These are phyloP conservation scores for Teratosphaeria nubilosa DNA, from an alignment of 2,329 filamentous ascomycete species.

Conservation along the genomic window DNA sequence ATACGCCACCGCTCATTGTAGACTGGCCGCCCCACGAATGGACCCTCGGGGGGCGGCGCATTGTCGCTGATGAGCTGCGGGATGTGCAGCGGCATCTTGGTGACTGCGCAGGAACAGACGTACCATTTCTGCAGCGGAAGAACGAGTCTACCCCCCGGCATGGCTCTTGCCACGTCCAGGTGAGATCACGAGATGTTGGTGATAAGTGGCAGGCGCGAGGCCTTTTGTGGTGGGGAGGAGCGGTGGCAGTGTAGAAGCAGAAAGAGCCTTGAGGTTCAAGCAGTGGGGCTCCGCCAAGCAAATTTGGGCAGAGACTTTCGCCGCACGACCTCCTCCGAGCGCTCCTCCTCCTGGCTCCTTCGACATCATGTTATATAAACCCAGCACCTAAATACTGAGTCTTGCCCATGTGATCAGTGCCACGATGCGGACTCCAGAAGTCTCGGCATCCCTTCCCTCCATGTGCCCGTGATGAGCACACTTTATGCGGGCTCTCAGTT, in stretches of 20 bases:
- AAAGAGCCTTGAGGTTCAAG: neutral
- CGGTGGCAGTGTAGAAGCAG: neutral
- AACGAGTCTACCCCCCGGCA: neutral
- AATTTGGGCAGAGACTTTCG: neutral
- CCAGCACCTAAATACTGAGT: neutral
- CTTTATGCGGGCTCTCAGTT: constrained; percentile 5
- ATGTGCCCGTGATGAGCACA: constrained; percentile 22
- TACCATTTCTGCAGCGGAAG: neutral
- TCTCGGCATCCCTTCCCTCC: constrained; percentile 18
- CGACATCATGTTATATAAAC: neutral
- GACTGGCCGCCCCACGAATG: neutral
- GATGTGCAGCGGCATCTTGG: neutral
- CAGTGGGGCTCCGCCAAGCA: neutral
- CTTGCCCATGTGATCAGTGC: neutral
- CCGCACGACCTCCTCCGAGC: neutral
- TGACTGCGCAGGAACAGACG: neutral
- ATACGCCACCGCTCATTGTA: neutral
- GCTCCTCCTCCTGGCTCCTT: neutral
- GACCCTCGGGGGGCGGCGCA: neutral
- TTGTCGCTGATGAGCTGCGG: neutral
- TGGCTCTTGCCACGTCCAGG: constrained; percentile 3
- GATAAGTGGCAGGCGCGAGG: neutral
- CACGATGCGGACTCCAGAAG: constrained; percentile 20
- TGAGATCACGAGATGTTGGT: neutral
- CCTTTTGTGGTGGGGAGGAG: neutral